phyloP scores from a whole-genome alignment of 2,329 filamentous ascomycete species.

The Mycosphaerella sp. region DNA sequence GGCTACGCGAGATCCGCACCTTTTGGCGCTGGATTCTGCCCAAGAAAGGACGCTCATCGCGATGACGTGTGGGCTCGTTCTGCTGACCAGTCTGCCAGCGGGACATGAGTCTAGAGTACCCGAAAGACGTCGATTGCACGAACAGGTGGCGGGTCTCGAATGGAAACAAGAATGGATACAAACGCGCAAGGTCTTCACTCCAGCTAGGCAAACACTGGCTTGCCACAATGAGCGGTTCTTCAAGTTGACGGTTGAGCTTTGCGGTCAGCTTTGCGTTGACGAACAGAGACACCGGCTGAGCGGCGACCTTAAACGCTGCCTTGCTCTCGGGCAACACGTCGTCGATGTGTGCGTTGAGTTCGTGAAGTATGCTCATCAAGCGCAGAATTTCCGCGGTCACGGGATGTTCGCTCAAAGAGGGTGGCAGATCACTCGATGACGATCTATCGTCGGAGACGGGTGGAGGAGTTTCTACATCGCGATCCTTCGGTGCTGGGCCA shows the following conservation, averaged over 20 bases:
- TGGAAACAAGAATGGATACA: constrained; percentile 95
- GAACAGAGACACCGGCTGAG: constrained; percentile 84
- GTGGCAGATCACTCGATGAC: constrained; percentile 57
- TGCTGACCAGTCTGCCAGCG: constrained; percentile 92
- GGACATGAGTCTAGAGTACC: constrained; percentile 94
- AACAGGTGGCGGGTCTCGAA: constrained; percentile 97
- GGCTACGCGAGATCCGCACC: constrained; percentile 90
- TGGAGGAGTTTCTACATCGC: constrained; percentile 51
- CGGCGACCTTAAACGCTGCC: constrained; percentile 55
- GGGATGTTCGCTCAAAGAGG: constrained; percentile 75
- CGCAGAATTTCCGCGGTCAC: constrained; percentile 81
- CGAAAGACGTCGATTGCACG: constrained; percentile 95
- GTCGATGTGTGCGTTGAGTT: constrained; percentile 86
- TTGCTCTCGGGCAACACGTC: constrained; percentile 79
- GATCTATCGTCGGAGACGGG: constrained; percentile 45
- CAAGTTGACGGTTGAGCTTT: constrained; percentile 92
- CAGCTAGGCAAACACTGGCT: constrained; percentile 93
- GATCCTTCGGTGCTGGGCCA: constrained; percentile 72
- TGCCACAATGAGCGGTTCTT: constrained; percentile 93
- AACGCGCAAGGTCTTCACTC: constrained; percentile 88
- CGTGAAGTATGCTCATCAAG: constrained; percentile 82
- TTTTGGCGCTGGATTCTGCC: constrained; percentile 92
- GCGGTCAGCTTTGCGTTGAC: constrained; percentile 98
- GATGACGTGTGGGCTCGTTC: constrained; percentile 70
- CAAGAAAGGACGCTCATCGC: constrained; percentile 85